Conservation (phyloP, 148 eudicot genomes). For the Oxyria digyna region DNA sequence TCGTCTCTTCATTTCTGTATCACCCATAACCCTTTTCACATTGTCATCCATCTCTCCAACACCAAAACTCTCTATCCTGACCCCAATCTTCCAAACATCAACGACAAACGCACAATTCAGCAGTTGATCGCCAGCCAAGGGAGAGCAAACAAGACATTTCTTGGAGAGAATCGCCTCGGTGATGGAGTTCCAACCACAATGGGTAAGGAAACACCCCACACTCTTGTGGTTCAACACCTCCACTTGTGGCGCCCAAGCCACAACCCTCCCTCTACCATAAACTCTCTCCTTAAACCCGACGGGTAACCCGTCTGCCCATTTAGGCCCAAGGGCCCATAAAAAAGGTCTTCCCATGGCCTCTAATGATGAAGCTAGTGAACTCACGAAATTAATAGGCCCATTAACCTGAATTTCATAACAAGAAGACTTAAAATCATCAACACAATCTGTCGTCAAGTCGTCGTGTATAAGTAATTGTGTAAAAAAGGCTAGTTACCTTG, state of each 20-base stretch:
- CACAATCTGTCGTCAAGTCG: too few species aligned
- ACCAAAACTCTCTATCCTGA: background rate
- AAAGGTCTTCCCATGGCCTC: conserved; percentile 46
- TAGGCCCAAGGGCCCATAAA: conserved; percentile 59
- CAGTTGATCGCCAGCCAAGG: background rate
- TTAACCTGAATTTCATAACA: too few species aligned
- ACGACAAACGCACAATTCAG: background rate
- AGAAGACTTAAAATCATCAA: too few species aligned
- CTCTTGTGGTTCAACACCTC: background rate
- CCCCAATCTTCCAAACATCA: background rate
- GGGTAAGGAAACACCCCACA: background rate
- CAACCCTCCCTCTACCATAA: conserved; percentile 18
- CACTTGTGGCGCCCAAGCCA: conserved; percentile 10
- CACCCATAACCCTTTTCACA: background rate
- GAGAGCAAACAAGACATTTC: background rate
- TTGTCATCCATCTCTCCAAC: background rate
- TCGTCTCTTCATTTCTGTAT: background rate
- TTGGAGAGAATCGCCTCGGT: background rate
- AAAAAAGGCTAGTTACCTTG: too few species aligned
- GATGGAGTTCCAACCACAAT: conserved; percentile 6
- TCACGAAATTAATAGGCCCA: too few species aligned
- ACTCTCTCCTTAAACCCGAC: conserved; percentile 20
- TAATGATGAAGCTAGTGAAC: conserved; percentile 39
- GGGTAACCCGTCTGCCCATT: conserved; percentile 65
- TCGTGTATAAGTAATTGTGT: too few species aligned